Evolutionary conservation across 2,329 filamentous ascomycete genomes (phyloP), one percentile per base, ranked within the genome.

Genomic region (Exophiala dermatitidis): DNA sequence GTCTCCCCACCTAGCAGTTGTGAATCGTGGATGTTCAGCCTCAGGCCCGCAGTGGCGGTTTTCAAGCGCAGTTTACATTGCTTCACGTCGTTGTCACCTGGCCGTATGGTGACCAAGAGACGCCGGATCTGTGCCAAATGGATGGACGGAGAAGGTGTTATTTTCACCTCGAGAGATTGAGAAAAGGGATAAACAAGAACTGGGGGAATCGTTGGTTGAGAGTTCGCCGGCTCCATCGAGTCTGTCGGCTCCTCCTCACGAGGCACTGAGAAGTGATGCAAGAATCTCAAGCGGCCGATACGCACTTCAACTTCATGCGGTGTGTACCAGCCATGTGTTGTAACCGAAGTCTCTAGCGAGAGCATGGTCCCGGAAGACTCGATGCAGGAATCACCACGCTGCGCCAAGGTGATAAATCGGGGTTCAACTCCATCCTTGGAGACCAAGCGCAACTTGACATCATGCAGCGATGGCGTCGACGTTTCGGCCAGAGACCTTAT

Each of bases 51-150:
- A 0, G 83, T 86, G 1, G 81, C 81, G 2, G 82, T 77, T 52
- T 79, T 80, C 43, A 86, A 73, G 33, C 80, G 77, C 33, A 87
- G 68, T 48, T 84, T 81, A 48, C 79, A 83, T 19, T 65, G 76
- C 32, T 67, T 71, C 2, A 86, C 30, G 12, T 57, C 37, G 30
- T 61, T 59, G n/a, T 43, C 36, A 1, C 53, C 54, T 2, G 59
- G 46, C 29, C 38, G 49, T 8, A 95, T 70, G 47, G 83, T 77
- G 19, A 98, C 73, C 54, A 95, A 87, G 0, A 97, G 74, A 0
- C 81, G 83, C 53, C 87, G 87, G 62, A 84, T 83, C 60, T 84
- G 84, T 66, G 94, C 88, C 3, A 98, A 80, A 57, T 91, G 83
- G 28, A 94, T 84, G 42, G 83, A 74, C 57, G 80, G 85, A 0